Percentiles rank a stretch among this genome's conserved stretches.
Conservation (phyloP, 306 rosid species). For the Hippophae tibetana region DNA sequence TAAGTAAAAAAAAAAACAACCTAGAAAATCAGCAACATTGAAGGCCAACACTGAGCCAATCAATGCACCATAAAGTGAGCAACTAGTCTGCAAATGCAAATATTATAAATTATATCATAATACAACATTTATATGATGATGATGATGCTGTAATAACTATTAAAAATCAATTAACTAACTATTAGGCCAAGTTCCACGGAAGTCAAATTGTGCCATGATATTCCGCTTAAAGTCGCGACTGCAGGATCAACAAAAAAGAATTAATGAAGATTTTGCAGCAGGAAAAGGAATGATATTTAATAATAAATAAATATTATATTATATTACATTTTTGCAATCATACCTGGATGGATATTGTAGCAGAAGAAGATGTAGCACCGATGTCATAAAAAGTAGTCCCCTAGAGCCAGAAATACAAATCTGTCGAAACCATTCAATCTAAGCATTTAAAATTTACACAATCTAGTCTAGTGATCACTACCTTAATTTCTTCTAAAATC, state of each 20-base stretch:
- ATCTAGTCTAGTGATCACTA: too few relatives aligned
- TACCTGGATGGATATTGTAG: slow-evolving; percentile 76
- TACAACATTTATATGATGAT: too few relatives aligned
- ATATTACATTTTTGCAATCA: slow-evolving; percentile 1
- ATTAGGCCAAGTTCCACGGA: slow-evolving; percentile 78
- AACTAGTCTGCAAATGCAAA: slow-evolving; percentile 71
- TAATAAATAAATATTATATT: too few relatives aligned
- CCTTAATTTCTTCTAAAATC: too few relatives aligned
- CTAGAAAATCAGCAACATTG: slow-evolving; percentile 74
- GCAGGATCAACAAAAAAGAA: slow-evolving; percentile 25
- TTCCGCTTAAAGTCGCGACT: slow-evolving; percentile 80
- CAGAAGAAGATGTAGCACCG: slow-evolving; percentile 83
- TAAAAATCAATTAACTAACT: slow-evolving; percentile 42
- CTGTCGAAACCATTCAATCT: slow-evolving; percentile 35
- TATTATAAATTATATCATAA: too few relatives aligned
- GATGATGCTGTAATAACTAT: too few relatives aligned
- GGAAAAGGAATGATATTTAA: too few relatives aligned
- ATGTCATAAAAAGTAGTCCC: slow-evolving; percentile 95
- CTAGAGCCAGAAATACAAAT: slow-evolving; percentile 90
- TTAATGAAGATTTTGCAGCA: not conserved
- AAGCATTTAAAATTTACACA: too few relatives aligned
- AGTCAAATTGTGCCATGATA: slow-evolving; percentile 72
- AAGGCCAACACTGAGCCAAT: slow-evolving; percentile 87
- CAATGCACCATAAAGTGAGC: slow-evolving; percentile 92
- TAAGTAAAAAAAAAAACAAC: slow-evolving; percentile 30